A percentile compares a stretch with the other conserved stretches of the same genome.
phyloP scores from a whole-genome alignment of 345 rosid genomes.

The Theobroma cacao region DNA sequence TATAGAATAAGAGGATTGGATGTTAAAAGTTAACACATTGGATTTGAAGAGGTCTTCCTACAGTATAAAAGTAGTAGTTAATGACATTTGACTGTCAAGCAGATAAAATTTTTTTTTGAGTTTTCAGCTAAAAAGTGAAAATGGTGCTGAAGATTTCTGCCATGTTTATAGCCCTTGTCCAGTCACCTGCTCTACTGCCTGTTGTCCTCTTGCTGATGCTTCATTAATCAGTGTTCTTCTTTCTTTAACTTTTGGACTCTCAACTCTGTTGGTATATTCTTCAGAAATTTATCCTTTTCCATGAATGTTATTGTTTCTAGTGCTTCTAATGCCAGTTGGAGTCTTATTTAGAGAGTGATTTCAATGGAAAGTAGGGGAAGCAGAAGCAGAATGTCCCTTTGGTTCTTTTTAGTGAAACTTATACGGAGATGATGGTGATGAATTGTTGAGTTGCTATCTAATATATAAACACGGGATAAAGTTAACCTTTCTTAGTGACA shows the following conservation, averaged over 20 bases:
- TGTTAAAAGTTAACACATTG: neutral
- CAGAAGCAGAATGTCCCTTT: neutral
- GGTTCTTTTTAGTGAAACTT: neutral
- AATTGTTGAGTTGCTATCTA: neutral
- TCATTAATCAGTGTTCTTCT: neutral
- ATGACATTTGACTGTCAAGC: neutral
- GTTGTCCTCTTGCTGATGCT: neutral
- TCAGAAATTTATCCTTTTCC: neutral
- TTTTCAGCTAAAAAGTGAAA: neutral
- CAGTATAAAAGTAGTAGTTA: neutral
- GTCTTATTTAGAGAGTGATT: neutral
- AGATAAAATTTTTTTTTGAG: neutral
- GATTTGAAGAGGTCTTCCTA: neutral
- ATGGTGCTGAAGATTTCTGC: neutral
- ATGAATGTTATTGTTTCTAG: neutral
- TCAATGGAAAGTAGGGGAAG: neutral
- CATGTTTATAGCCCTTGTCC: neutral
- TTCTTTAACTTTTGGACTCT: neutral
- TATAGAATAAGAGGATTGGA: neutral
- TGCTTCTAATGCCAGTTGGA: neutral
- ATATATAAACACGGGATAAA: neutral
- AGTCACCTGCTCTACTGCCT: neutral
- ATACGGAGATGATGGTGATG: neutral
- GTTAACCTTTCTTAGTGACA: neutral
- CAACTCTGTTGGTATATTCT: neutral